Percentiles rank a stretch among this genome's conserved stretches.
Evolutionary conservation across 1,284 basidiomycete species (phyloP).

Genomic region (Ustilago xerochloae): DNA sequence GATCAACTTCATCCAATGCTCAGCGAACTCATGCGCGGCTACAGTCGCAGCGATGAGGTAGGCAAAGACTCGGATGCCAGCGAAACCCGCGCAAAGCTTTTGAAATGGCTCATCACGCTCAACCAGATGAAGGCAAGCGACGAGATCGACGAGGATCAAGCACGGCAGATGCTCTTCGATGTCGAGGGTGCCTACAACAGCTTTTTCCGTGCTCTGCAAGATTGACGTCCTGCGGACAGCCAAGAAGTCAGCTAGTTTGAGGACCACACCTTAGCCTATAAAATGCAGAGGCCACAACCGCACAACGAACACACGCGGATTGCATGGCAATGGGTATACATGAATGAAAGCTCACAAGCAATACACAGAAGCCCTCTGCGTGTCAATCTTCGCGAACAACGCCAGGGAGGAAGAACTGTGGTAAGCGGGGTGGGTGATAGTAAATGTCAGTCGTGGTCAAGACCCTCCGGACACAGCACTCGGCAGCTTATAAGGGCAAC

Average conservation of each 20-base stretch:
- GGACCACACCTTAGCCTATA: too few species aligned
- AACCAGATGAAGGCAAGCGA: conserved; percentile 98
- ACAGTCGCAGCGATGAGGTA: conserved; percentile 53
- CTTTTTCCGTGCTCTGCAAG: conserved; percentile 83
- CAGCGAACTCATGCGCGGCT: conserved; percentile 88
- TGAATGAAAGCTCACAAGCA: too few species aligned
- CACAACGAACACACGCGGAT: too few species aligned
- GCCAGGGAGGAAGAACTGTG: conserved; percentile 53
- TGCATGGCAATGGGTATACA: too few species aligned
- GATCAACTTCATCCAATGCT: conserved; percentile 95
- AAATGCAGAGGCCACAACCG: too few species aligned
- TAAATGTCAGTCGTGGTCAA: background rate
- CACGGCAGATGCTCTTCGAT: conserved; percentile 94
- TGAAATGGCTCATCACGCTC: conserved; percentile 94
- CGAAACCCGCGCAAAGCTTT: conserved; percentile 91
- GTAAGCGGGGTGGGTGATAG: too few species aligned
- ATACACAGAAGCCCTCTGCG: too few species aligned
- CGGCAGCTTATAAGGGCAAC: background rate
- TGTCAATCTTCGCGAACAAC: conserved; percentile 45
- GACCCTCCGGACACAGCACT: background rate
- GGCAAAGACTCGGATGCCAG: conserved; percentile 86
- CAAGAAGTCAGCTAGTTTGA: background rate
- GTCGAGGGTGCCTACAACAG: conserved; percentile 96
- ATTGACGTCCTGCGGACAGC: conserved; percentile 6
- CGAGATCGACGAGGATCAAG: conserved; percentile 94